phyloP scores from a whole-genome alignment of 1,284 basidiomycete genomes.

The Cronartium quercuum region DNA sequence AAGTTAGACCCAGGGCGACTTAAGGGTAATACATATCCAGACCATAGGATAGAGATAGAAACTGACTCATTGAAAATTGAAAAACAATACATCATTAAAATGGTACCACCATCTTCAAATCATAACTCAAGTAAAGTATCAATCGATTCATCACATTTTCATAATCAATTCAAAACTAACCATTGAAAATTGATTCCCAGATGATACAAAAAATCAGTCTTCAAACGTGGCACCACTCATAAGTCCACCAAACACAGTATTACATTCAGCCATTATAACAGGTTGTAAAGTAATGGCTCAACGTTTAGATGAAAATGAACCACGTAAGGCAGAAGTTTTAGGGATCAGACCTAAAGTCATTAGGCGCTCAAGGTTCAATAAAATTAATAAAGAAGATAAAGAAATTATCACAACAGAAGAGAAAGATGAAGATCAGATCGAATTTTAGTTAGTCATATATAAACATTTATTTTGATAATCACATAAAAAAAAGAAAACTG shows the following conservation, averaged over 20 bases:
- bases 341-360: slow-evolving; percentile 66
- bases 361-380: slow-evolving; percentile 43
- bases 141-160: no score
- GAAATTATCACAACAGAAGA: slow-evolving; percentile 52
- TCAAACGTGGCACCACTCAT: slow-evolving; percentile 41
- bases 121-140: no score
- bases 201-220: no score
- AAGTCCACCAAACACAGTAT: slow-evolving; percentile 45
- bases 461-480: background rate
- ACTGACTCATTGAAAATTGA: no score
- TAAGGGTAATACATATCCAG: no score
- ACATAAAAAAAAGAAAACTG: background rate
- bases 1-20: no score
- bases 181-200: no score
- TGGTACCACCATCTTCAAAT: no score
- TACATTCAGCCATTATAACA: slow-evolving; percentile 57
- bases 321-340: slow-evolving; percentile 85
- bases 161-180: no score
- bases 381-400: slow-evolving; percentile 54
- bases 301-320: slow-evolving; percentile 70
- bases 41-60: no score
- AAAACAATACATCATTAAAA: no score
- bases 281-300: slow-evolving; percentile 89
- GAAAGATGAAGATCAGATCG: slow-evolving; percentile 31
- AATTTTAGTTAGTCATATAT: slow-evolving; percentile 30